Evolutionary conservation across 306 rosid species (phyloP), one percentile per base, ranked within the genome.

Genomic region (Acacia crassicarpa): DNA sequence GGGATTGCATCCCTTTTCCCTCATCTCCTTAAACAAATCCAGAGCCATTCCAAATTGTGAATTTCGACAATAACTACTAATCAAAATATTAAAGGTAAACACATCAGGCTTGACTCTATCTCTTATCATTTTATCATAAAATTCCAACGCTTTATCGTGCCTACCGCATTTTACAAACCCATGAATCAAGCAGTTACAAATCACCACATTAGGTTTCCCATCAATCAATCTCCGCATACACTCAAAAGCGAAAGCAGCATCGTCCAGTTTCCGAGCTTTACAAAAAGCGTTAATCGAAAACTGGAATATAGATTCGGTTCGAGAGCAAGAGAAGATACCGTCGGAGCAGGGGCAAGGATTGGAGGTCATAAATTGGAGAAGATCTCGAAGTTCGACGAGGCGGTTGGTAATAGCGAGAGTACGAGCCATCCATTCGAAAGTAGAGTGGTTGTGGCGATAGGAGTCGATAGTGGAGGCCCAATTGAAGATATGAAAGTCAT

Each of bases 391-490:
- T 0, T 89, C 92, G 13, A 41, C 6, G 73, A 91, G 81, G 22
- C 97, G 97, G 58, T 85, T 84, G 11, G 94, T 58, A 80, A 82
- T 17, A 8, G 92, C 85, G 41, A 94, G 97, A n/a, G 94, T 76
- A 41, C 85, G 89, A 11, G 87, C 87, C 97, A 92, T 94, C 97
- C 97, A 94, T 40, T 89, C 86, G 65, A 91, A 90, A 7, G 97
- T 91, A 35, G 87, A 30, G 83, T 92, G 98, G 45, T 86, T 90
- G 54, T 94, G 98, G 86, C 94, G 93, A 84, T 80, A 94, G 45
- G 98, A 91, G 81, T 92, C 97, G 1, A 92, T 20, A 33, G 97
- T 40, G 54, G 95, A 81, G 43, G 93, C 98, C 98, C 98, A 94
- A 2, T 72, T 84, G 91, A 92, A 94, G 90, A 94, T 79, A 75